These are phyloP conservation scores for Torrubiellomyces zombiae DNA, from an alignment of 2,329 filamentous ascomycete species.

Conservation along the genomic window DNA sequence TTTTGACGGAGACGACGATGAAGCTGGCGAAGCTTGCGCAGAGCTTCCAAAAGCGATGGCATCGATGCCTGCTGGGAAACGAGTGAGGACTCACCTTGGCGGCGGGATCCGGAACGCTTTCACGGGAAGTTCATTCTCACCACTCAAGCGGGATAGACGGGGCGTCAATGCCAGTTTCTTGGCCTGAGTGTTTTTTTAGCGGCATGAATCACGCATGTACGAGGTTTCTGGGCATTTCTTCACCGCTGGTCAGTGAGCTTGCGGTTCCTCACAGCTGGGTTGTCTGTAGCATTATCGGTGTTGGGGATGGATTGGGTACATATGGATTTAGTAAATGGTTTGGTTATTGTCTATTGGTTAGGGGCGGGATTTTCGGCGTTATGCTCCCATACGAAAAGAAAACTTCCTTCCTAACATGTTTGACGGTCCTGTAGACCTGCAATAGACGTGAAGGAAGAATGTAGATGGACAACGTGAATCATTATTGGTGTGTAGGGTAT, in stretches of 20 bases:
- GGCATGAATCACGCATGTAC: neutral
- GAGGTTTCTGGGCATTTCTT: slow-evolving; percentile 1
- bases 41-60: too few relatives aligned
- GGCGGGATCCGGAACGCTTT: slow-evolving; percentile 28
- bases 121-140: slow-evolving; percentile 43
- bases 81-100: slow-evolving; percentile 5
- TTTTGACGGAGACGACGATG: slow-evolving; percentile 50
- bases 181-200: slow-evolving; percentile 14
- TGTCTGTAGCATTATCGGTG: neutral
- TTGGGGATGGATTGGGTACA: neutral
- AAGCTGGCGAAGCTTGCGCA: slow-evolving; percentile 15
- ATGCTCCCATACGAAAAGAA: too few relatives aligned
- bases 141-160: slow-evolving; percentile 53
- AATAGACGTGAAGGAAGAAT: too few relatives aligned
- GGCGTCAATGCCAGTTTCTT: slow-evolving; percentile 46
- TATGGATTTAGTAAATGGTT: too few relatives aligned
- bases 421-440: too few relatives aligned
- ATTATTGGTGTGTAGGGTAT: too few relatives aligned
- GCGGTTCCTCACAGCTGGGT: too few relatives aligned
- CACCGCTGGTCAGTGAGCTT: too few relatives aligned
- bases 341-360: too few relatives aligned
- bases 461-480: too few relatives aligned
- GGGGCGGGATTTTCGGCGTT: too few relatives aligned
- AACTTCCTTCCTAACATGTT: too few relatives aligned
- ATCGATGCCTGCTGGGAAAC: slow-evolving; percentile 1